These are phyloP conservation scores for Lyophyllum semitale DNA, from an alignment of 768 basidiomycete genomes.

Conservation along the genomic window DNA sequence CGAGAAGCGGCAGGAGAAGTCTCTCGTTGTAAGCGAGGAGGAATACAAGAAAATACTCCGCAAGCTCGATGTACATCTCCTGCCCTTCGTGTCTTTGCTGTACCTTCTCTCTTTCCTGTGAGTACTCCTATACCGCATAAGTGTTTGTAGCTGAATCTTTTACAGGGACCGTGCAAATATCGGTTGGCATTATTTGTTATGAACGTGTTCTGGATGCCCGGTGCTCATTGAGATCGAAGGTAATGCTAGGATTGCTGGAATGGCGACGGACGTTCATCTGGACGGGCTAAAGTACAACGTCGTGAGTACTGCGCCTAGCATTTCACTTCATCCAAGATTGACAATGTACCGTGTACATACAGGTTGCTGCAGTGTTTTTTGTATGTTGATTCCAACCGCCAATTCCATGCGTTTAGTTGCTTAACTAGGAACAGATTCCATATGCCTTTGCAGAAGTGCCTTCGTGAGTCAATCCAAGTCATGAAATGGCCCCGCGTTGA, in stretches of 20 bases:
- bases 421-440: constrained; percentile 23
- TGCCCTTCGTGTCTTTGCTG: constrained; percentile 45
- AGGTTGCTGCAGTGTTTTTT: constrained; percentile 39
- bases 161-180: constrained; percentile 37
- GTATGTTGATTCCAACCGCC: constrained; percentile 17
- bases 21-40: constrained; percentile 16
- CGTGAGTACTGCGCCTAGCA: constrained; percentile 18
- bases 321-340: background rate
- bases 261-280: constrained; percentile 29
- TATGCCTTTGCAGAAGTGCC: constrained; percentile 37
- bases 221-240: constrained; percentile 13
- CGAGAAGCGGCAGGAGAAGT: constrained; percentile 1
- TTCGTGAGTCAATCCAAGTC: constrained; percentile 22
- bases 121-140: constrained; percentile 17
- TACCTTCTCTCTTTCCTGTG: constrained; percentile 50
- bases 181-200: constrained; percentile 16
- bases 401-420: background rate
- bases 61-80: constrained; percentile 45
- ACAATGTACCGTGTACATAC: background rate
- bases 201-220: too few species aligned
- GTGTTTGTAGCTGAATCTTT: background rate
- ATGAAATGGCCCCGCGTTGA: background rate
- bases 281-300: constrained; percentile 36
- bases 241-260: constrained; percentile 35
- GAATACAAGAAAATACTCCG: constrained; percentile 32